Evolutionary conservation across 2,329 filamentous ascomycete species (phyloP).

Genomic region (Botrytis hyacinthi): DNA sequence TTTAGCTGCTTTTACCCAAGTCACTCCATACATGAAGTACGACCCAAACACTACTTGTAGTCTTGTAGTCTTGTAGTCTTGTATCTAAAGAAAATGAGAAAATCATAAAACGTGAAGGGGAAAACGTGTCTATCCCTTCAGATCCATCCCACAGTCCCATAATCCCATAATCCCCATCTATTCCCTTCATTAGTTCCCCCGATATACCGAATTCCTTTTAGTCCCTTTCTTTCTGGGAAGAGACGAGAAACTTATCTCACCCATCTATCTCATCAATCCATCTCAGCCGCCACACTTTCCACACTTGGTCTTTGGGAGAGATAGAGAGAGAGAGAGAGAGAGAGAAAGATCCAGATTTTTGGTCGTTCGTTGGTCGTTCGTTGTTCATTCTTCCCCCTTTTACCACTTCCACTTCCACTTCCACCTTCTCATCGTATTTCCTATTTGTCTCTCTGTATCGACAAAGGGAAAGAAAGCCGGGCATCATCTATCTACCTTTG

Average conservation of each 20-base stretch:
- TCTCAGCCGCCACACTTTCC: background rate
- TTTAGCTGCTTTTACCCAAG: background rate
- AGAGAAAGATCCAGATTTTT: background rate
- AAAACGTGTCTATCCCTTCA: background rate
- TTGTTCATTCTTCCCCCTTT: background rate
- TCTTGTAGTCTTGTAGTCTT: background rate
- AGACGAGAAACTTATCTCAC: background rate
- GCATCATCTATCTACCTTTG: no score
- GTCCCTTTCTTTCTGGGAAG: background rate
- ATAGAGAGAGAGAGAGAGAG: background rate
- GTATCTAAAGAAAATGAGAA: background rate
- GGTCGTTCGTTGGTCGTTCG: background rate
- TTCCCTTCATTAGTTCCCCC: background rate
- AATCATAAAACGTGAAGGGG: background rate
- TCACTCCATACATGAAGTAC: background rate
- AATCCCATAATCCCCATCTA: background rate
- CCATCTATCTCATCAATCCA: background rate
- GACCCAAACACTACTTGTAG: background rate
- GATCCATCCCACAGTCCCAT: no score
- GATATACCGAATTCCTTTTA: constrained; percentile 7
- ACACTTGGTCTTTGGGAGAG: background rate
- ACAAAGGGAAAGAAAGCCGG: background rate
- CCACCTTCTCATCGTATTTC: background rate
- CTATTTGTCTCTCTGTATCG: background rate
- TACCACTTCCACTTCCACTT: no score